Evolutionary conservation across 345 rosid species (phyloP).

Genomic region (Balakata baccata): DNA sequence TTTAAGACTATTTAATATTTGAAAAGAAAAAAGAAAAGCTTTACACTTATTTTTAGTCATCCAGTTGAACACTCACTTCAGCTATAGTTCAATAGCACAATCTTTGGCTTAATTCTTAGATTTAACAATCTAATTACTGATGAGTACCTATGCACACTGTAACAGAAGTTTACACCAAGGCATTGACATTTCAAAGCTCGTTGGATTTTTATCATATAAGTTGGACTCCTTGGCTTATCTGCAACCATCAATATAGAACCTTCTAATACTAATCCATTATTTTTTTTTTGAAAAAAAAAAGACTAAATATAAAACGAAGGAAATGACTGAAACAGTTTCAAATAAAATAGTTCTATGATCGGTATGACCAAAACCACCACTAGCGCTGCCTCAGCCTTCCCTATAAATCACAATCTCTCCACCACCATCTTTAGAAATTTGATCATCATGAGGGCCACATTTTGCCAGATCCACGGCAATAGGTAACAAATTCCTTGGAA

Average conservation of each 20-base stretch:
- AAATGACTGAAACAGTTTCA: background rate
- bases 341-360: conserved; percentile 49
- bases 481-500: conserved; percentile 53
- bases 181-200: conserved; percentile 29
- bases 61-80: background rate
- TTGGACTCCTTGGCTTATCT: conserved; percentile 57
- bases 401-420: conserved; percentile 27
- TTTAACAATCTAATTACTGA: background rate
- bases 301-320: background rate
- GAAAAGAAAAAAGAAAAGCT: background rate
- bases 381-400: conserved; percentile 48
- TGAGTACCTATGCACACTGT: conserved; percentile 64
- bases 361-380: conserved; percentile 49
- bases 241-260: conserved; percentile 48
- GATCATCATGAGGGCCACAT: conserved; percentile 44
- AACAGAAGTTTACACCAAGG: conserved; percentile 81
- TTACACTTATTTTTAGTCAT: background rate
- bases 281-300: background rate
- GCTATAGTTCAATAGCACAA: background rate
- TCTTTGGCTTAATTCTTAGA: background rate
- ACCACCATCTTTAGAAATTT: conserved; percentile 41
- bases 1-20: background rate
- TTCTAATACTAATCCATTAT: conserved; percentile 27
- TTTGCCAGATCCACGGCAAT: conserved; percentile 48
- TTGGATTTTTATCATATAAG: conserved; percentile 40